phyloP scores from a whole-genome alignment of 257 asterid genomes.

The Primulina eburnea region DNA sequence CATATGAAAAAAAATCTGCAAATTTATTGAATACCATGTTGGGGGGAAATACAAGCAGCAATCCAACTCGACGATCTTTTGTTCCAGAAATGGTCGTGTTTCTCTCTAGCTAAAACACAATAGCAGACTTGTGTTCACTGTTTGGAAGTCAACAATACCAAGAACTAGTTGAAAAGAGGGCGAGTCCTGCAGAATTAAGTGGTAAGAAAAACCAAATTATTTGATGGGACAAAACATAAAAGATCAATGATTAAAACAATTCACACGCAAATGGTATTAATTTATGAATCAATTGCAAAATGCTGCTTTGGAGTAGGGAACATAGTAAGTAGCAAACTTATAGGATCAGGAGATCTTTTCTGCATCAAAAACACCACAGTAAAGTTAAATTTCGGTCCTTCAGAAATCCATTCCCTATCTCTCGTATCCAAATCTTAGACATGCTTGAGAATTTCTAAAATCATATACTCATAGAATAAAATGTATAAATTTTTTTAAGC shows the following conservation, averaged over 20 bases:
- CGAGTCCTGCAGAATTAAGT: conserved; percentile 26
- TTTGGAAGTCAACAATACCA: neutral
- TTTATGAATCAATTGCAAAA: neutral
- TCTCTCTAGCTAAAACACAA: conserved; percentile 19
- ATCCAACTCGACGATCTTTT: neutral
- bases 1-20: conserved; percentile 46
- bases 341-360: conserved; percentile 7
- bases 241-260: neutral
- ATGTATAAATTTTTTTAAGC: no score
- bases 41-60: conserved; percentile 30
- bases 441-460: neutral
- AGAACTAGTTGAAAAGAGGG: conserved; percentile 16
- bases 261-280: neutral
- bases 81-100: conserved; percentile 3
- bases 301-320: neutral
- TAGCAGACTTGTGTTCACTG: neutral
- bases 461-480: neutral
- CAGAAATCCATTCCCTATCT: neutral
- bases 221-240: neutral
- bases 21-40: conserved; percentile 49
- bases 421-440: conserved; percentile 7
- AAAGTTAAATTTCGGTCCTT: conserved; percentile 2
- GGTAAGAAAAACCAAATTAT: conserved; percentile 4
- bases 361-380: neutral
- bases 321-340: neutral